Conservation (phyloP, 2,329 filamentous ascomycete species). For the Lasiodiplodia theobromae region DNA sequence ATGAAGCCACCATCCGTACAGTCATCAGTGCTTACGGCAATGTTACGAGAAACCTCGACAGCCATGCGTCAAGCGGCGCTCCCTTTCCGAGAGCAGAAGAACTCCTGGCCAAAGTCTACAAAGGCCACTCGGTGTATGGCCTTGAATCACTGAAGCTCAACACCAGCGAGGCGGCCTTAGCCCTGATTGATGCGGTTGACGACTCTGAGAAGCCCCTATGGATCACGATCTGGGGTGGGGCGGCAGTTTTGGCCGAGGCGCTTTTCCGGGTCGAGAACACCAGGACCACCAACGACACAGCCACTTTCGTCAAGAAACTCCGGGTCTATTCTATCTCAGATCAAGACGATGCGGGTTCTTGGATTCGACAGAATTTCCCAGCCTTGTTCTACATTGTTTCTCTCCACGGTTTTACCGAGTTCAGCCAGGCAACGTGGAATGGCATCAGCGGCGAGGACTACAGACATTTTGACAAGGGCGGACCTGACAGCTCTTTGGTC, state of each 20-base stretch:
- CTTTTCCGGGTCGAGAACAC: constrained; percentile 50
- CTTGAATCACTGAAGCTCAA: constrained; percentile 43
- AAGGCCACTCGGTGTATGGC: constrained; percentile 48
- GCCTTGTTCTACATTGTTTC: constrained; percentile 59
- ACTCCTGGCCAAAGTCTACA: constrained; percentile 32
- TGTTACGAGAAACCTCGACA: constrained; percentile 51
- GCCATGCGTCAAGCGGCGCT: constrained; percentile 43
- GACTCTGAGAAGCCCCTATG: constrained; percentile 53
- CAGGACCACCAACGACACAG: constrained; percentile 40
- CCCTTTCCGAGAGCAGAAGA: constrained; percentile 36
- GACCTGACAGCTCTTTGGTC: constrained; percentile 51
- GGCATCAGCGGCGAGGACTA: constrained; percentile 38
- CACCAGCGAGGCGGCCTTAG: constrained; percentile 33
- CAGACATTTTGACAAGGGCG: constrained; percentile 49
- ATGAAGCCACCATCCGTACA: constrained; percentile 32
- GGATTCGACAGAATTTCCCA: constrained; percentile 57
- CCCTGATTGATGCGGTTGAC: constrained; percentile 36
- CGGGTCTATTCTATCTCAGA: constrained; percentile 62
- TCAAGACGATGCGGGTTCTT: constrained; percentile 59
- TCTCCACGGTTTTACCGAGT: constrained; percentile 58
- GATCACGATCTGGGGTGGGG: constrained; percentile 60
- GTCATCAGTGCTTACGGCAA: constrained; percentile 38
- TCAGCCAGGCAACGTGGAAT: constrained; percentile 56
- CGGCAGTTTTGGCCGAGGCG: constrained; percentile 59
- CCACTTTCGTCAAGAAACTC: constrained; percentile 51